Base-by-base conservation (phyloP, 257 asterid species). In the Primulina eburnea region DNA sequence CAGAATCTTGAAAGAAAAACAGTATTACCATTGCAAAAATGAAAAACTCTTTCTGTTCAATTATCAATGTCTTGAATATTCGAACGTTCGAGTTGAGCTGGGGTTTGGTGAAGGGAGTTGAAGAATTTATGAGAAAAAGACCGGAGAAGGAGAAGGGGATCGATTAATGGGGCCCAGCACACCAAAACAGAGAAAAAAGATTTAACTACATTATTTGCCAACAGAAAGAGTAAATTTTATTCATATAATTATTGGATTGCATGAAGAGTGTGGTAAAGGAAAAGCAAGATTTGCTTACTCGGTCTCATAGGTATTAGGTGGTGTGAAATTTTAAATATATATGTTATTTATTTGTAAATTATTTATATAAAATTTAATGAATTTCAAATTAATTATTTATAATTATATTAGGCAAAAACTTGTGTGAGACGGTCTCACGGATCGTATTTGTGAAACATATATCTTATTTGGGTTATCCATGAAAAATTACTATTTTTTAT, bases 61-160 rank as follows among this genome's bases (percentile, higher is more conserved):
- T 28, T 59, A 60, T 66, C 28, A 9, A 40, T 32, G 32, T 47
- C 50, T 24, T 29, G 75, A 52, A 21, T 55, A 70, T 2, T 11
- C 65, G 32, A 16, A 16, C 57, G 57, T 16, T 14, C 72, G 34
- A n/a, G 59, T 67, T 3, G 65, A 63, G 71, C 56, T 64, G 78
- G 85, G 58, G 43, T 62, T 62, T 59, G 81, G 73, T 37, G 65
- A 64, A 6, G 62, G 78, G 70, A 62, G 88, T 81, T 79, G 89
- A 79, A 79, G 89, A 80, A 87, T 82, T 84, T 84, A 85, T 82
- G 88, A 82, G 92, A 81, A 75, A 75, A 38, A 70, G 91, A 83
- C 82, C 16, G 34, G 77, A 76, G 80, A 73, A 67, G 78, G 77
- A 71, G 74, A 74, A 52, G 74, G 68, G 72, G 64, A 61, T 0